Evolutionary conservation across 1,284 basidiomycete species (phyloP).

Genomic region (Sporisorium sorghi): DNA sequence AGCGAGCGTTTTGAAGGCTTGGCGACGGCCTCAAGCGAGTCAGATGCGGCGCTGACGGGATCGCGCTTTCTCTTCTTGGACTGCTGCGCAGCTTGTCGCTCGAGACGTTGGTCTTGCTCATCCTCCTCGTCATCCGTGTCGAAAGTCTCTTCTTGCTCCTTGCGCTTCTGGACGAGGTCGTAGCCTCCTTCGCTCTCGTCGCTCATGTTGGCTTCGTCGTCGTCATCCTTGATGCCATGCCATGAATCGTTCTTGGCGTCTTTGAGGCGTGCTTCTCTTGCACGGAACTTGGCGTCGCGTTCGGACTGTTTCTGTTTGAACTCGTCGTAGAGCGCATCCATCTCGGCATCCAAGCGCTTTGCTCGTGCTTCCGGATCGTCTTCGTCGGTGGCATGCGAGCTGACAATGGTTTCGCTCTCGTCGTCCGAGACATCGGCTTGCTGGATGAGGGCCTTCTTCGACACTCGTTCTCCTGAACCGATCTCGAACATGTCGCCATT

Average conservation of each 20-base stretch:
- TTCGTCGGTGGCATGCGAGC: conserved; percentile 74
- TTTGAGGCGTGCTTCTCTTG: conserved; percentile 82
- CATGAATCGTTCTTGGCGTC: conserved; percentile 73
- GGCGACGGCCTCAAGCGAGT: conserved; percentile 19
- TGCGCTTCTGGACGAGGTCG: conserved; percentile 78
- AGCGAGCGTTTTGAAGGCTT: conserved; percentile 46
- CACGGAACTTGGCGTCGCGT: conserved; percentile 89
- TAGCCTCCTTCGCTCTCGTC: conserved; percentile 75
- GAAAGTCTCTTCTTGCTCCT: conserved; percentile 74
- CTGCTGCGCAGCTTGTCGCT: conserved; percentile 66
- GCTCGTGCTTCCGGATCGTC: conserved; percentile 73
- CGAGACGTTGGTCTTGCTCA: conserved; percentile 68
- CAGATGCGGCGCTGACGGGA: conserved; percentile 7
- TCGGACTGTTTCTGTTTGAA: conserved; percentile 86
- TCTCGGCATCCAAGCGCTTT: conserved; percentile 78
- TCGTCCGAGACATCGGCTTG: conserved; percentile 73
- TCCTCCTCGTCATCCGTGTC: conserved; percentile 72
- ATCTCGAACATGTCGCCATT: conserved; percentile 64
- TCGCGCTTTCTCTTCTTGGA: conserved; percentile 51
- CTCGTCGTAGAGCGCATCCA: conserved; percentile 88
- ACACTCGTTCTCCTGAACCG: conserved; percentile 43
- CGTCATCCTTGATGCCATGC: conserved; percentile 65
- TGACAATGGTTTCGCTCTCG: conserved; percentile 71
- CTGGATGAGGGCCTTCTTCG: conserved; percentile 33
- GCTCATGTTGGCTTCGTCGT: conserved; percentile 69